Base-by-base conservation (phyloP, 1,284 basidiomycete species). In the Pascua guehoae region DNA sequence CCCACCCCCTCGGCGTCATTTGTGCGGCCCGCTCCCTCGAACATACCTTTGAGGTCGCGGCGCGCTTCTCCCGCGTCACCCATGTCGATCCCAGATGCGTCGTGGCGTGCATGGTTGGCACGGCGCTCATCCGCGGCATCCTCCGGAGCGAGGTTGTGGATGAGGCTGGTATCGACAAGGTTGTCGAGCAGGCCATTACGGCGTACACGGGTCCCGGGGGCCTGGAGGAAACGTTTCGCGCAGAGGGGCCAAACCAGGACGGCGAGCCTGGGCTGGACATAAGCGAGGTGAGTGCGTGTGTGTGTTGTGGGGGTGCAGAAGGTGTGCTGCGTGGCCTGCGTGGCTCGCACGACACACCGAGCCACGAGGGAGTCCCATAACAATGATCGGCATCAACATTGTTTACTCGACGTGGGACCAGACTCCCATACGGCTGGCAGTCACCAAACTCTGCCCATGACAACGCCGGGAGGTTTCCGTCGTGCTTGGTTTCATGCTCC, bases 11-110 rank as follows among this genome's bases (percentile, higher is more conserved):
- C 17, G 59, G 59, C 15, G 15, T 57, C 12, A 38, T 53, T 3
- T 41, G 37, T 11, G 38, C 57, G 9, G 14, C 37, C 40, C n/a
- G 15, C 32, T 10, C 41, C 1, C 49, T 46, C 8, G 46, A 39
- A 4, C 38, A 57, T 32, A 54, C 59, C 32, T 57, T 57, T 17
- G 52, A 54, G 32, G 8, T 16, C 5, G 59, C 59, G 1, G 59
- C 59, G 8, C 49, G 44, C 2, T 47, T 54, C 41, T 40, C 43
- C 14, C 38, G 38, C 36, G 36, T 61, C 42, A 61, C 59, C 4
- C 59, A 61, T 18, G 59, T 54, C 8, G 59, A 61, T 15, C 59
- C 59, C 8, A 55, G 59, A 1, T 49, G 52, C n/a, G 53, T 61
- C 18, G 53, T 52, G 10, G 16, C 55, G 18, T 61, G 59, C 53